These are phyloP conservation scores for Flueggea neowawraea DNA, from an alignment of 441 rosid species.

Conservation along the genomic window DNA sequence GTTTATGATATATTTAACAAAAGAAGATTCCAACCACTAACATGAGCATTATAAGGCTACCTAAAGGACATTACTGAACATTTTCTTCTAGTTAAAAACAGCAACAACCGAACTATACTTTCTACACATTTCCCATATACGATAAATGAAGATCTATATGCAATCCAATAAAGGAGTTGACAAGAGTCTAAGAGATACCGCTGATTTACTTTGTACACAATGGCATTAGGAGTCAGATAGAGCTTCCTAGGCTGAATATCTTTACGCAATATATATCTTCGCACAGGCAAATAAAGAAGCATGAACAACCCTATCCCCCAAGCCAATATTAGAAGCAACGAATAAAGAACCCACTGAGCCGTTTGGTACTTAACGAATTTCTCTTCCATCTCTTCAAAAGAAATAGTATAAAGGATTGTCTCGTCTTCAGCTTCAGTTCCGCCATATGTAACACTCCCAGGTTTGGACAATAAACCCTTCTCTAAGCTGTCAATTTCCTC, in stretches of 20 bases:
- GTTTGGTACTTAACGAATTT: slow-evolving; percentile 53
- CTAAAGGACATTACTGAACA: too few species aligned
- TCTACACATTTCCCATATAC: too few species aligned
- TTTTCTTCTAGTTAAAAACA: too few species aligned
- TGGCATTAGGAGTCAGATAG: slow-evolving; percentile 58
- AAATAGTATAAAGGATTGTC: slow-evolving; percentile 43
- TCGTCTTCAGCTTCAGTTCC: slow-evolving; percentile 34
- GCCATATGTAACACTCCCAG: slow-evolving; percentile 14
- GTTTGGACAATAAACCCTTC: slow-evolving; percentile 35
- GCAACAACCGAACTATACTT: too few species aligned
- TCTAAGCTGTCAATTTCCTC: slow-evolving; percentile 59
- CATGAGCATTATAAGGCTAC: too few species aligned
- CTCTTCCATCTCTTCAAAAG: slow-evolving; percentile 57
- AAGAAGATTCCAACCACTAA: neutral
- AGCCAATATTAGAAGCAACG: slow-evolving; percentile 52
- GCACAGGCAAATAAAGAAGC: slow-evolving; percentile 59
- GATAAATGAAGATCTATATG: too few species aligned
- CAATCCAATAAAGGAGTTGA: neutral
- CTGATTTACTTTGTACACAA: slow-evolving; percentile 53
- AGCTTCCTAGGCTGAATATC: slow-evolving; percentile 66
- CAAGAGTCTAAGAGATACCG: neutral
- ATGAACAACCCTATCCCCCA: slow-evolving; percentile 73
- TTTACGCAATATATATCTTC: slow-evolving; percentile 52
- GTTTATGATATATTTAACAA: neutral
- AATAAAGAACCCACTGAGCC: slow-evolving; percentile 54